Base-by-base conservation (phyloP, 306 rosid species). In the Styphnolobium japonicum region DNA sequence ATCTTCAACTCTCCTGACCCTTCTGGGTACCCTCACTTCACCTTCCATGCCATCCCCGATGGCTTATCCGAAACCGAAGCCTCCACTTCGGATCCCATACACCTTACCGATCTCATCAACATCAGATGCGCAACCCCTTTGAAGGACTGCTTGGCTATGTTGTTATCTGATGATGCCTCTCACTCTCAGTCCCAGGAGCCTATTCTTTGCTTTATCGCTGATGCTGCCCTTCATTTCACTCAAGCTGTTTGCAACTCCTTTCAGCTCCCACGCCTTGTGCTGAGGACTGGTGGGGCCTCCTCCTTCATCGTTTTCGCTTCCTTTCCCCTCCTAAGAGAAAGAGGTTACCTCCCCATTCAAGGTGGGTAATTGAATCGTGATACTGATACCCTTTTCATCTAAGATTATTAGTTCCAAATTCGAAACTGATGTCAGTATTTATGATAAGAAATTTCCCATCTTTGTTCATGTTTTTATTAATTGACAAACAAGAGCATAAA, bases 21-120 rank as follows among this genome's bases (percentile, higher is more conserved):
- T 57, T 83, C 86, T 73, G 33, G 40, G 42, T 66, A 68, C 49
- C 89, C 92, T 22, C 82, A 88, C 69, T 88, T 90, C 87, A 72
- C 81, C 14, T 83, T 85, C 87, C 86, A 27, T 27, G 29, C 86
- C 2, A 57, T 90, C 73, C 34, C 57, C 0, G 87, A 62, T 6
- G 82, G 55, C 29, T 61, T 90, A 3, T 60, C 86, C 0, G 46
- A 81, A 23, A 0, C 18, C 0, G 85, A 88, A 42, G 73, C 83
- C 36, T 51, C 85, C 31, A 69, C 84, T 0, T 12, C 66, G 0
- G 84, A 83, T 4, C 11, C 75, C 3, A 0, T 78, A 0, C 45
- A 14, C 27, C 84, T 88, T 42, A 15, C 79, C 4, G 42, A 76
- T 2, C 67, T 78, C 61, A 62, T 85, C 46, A 87, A 87, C 64